phyloP scores from a whole-genome alignment of 805 yeast genomes.

The Wickerhamomyces mucosus region DNA sequence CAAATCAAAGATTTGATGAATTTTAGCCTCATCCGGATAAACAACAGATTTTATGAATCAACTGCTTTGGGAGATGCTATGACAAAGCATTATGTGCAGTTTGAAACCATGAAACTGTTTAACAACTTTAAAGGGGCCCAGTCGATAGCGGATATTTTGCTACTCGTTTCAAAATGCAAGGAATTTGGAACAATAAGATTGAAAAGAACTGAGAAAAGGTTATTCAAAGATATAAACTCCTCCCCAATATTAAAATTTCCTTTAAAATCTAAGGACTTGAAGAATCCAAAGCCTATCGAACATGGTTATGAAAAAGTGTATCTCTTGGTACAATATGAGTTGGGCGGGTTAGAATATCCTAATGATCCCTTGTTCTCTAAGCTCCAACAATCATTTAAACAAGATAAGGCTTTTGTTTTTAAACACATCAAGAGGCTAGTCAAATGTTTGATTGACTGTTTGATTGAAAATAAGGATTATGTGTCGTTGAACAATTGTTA shows the following conservation, averaged over 20 bases:
- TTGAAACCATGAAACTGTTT: slow-evolving; percentile 32
- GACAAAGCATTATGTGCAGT: slow-evolving; percentile 38
- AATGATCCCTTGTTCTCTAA: slow-evolving; percentile 30
- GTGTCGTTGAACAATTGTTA: slow-evolving; percentile 30
- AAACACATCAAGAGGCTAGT: slow-evolving; percentile 33
- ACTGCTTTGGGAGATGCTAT: slow-evolving; percentile 38
- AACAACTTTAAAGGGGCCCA: slow-evolving; percentile 13
- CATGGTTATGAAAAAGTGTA: slow-evolving; percentile 28
- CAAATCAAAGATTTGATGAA: slow-evolving; percentile 25
- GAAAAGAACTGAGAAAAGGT: slow-evolving; percentile 33
- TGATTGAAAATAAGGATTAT: slow-evolving; percentile 31
- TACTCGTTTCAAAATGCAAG: slow-evolving; percentile 24
- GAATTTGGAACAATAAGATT: slow-evolving; percentile 34
- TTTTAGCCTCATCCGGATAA: slow-evolving; percentile 21
- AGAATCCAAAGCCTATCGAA: slow-evolving; percentile 14
- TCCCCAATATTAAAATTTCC: slow-evolving; percentile 31
- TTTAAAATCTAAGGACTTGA: slow-evolving; percentile 21
- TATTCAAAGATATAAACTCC: slow-evolving; percentile 33
- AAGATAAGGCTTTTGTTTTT: slow-evolving; percentile 35
- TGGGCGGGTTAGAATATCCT: slow-evolving; percentile 42
- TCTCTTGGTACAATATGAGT: slow-evolving; percentile 37
- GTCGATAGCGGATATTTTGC: slow-evolving; percentile 15
- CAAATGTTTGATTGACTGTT: slow-evolving; percentile 36
- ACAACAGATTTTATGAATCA: slow-evolving; percentile 15
- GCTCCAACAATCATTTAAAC: slow-evolving; percentile 28